phyloP scores from a whole-genome alignment of 495 filamentous ascomycete species.

The Talaromyces wortmannii region DNA sequence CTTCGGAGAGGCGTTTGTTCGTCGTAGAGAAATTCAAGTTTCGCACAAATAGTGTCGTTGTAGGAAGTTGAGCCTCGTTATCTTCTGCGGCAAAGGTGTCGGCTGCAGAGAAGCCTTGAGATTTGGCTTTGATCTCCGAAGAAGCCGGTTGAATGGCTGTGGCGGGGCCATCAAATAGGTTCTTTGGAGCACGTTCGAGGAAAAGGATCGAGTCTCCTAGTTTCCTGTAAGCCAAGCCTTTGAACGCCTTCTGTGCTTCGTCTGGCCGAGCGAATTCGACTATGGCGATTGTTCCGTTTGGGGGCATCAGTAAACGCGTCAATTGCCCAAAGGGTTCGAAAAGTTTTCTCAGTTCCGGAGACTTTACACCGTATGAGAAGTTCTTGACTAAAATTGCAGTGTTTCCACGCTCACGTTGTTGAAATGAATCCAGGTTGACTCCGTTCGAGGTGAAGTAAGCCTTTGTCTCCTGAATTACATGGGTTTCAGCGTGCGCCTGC shows the following conservation, averaged over 20 bases:
- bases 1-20: conserved; percentile 59
- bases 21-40: conserved; percentile 93
- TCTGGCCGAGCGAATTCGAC: conserved; percentile 74
- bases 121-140: conserved; percentile 21
- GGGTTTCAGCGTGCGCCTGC: conserved; percentile 94
- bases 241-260: conserved; percentile 75
- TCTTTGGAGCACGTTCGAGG: conserved; percentile 86
- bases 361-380: conserved; percentile 73
- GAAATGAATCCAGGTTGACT: conserved; percentile 87
- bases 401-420: conserved; percentile 73
- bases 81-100: conserved; percentile 50
- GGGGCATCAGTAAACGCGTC: conserved; percentile 78
- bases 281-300: conserved; percentile 86
- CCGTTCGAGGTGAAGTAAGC: conserved; percentile 80
- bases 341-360: conserved; percentile 42
- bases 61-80: conserved; percentile 46
- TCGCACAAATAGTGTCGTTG: conserved; percentile 80
- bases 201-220: conserved; percentile 89
- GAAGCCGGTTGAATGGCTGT: conserved; percentile 16
- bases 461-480: conserved; percentile 94
- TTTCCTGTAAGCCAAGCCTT: conserved; percentile 75
- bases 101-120: conserved; percentile 44
- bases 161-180: conserved; percentile 54
- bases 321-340: conserved; percentile 58
- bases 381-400: conserved; percentile 91